Evolutionary conservation across 768 basidiomycete genomes (phyloP).

Genomic region (Pleurotus citrinopileatus): DNA sequence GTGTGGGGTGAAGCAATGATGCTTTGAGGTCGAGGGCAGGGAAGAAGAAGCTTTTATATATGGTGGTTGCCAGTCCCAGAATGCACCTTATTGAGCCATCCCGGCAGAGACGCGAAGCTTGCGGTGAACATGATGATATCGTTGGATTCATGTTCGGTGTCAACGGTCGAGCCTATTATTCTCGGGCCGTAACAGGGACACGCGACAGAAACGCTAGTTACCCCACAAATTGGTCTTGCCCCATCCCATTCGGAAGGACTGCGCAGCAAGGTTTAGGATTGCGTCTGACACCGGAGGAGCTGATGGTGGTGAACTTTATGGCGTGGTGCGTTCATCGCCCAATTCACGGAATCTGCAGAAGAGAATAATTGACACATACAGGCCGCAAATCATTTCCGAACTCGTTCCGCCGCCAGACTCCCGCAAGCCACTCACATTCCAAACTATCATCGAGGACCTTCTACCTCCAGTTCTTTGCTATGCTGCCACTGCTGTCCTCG

Average conservation of each 20-base stretch:
- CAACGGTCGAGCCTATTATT: too few relatives aligned
- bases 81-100: too few relatives aligned
- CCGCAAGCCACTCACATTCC: conserved; percentile 31
- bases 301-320: conserved; percentile 12
- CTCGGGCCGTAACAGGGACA: background rate
- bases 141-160: too few relatives aligned
- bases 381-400: conserved; percentile 15
- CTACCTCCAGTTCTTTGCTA: conserved; percentile 42
- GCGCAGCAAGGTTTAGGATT: background rate
- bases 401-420: conserved; percentile 25
- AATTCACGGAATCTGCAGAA: too few relatives aligned
- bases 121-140: too few relatives aligned
- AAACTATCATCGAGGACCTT: conserved; percentile 33
- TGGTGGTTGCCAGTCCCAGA: too few relatives aligned
- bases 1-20: too few relatives aligned
- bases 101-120: too few relatives aligned
- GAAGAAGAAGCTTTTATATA: too few relatives aligned
- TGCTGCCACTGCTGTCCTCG: conserved; percentile 52
- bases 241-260: background rate
- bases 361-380: too few relatives aligned
- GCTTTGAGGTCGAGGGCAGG: too few relatives aligned
- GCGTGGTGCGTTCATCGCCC: conserved; percentile 9
- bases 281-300: background rate
- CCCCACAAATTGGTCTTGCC: background rate
- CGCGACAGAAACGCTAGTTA: background rate